These are phyloP conservation scores for Trichopus zeylanicus DNA, from an alignment of 116 monocot genomes.

Conservation along the genomic window DNA sequence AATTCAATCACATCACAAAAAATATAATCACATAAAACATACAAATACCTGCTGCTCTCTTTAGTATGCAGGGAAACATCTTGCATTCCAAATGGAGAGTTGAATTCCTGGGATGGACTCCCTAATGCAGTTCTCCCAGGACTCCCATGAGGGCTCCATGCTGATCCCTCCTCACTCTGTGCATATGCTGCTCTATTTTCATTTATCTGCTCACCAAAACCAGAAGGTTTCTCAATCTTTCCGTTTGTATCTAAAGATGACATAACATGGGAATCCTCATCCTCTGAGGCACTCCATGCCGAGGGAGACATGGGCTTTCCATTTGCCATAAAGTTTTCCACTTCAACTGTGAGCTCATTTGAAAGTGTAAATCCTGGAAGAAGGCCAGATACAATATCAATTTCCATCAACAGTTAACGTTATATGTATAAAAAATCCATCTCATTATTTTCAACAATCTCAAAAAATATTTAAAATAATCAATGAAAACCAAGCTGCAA, in stretches of 20 bases:
- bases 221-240: conserved; percentile 19
- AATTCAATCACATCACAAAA: background rate
- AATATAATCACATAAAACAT: background rate
- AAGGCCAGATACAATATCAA: background rate
- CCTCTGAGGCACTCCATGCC: conserved; percentile 10
- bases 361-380: conserved; percentile 44
- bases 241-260: conserved; percentile 25
- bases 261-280: conserved; percentile 31
- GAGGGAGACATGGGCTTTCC: conserved; percentile 15
- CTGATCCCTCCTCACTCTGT: conserved; percentile 54
- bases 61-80: conserved; percentile 53
- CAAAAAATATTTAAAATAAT: background rate
- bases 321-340: conserved; percentile 14
- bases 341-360: conserved; percentile 36
- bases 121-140: conserved; percentile 58
- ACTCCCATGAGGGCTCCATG: conserved; percentile 52
- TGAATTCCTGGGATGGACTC: conserved; percentile 32
- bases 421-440: background rate
- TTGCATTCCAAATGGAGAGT: conserved; percentile 18
- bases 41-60: conserved; percentile 56
- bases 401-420: background rate
- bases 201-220: conserved; percentile 8
- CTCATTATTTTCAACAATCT: background rate
- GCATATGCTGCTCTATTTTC: conserved; percentile 33
- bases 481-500: background rate